Base-by-base conservation (phyloP, 176 grass and related monocot genomes). In the Triticum aestivum region DNA sequence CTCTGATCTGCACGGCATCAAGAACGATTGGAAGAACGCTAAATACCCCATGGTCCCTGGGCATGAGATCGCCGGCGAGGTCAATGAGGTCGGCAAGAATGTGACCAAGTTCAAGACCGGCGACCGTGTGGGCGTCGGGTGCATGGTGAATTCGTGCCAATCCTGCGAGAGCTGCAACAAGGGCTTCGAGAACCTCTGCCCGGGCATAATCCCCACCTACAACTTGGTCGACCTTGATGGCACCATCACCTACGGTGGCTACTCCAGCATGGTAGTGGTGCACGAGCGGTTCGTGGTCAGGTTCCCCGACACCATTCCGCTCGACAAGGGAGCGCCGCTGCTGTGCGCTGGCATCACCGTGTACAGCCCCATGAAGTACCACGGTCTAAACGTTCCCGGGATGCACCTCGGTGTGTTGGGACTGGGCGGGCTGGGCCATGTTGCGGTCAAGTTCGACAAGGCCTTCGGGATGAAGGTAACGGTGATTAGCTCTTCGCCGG, bases 341-440 rank as follows among this genome's bases (percentile, higher is more conserved):
- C 85, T 95, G 18, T 96, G 94, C 69, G 94, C 94, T 0, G 94
- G 94, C 32, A 73, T 93, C 78, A 93, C 89, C 23, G 87, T 91
- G 54, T 96, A 91, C 59, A 76, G 67, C 77, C 94, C 94, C 12
- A 93, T 96, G 94, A 96, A 90, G 87, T 45, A 71, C 49, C 86
- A 88, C 11, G 76, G 76, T 1, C 88, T 95, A 1, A 61, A 90
- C 23, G 8, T 0, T 2, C 87, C 87, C 0, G 88, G 88, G 0
- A 86, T 87, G 79, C 93, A 89, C 76, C 61, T 95, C 3, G 93
- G 90, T 17, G 83, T 95, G 32, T 11, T 90, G 42, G 42, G 42
- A 45, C 42, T 45, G 42, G 42, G 42, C 42, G 42, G 42, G 42
- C 42, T 45, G 20, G 93, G 93, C 11, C 93, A 95, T 18, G 76